Base-by-base conservation (phyloP, 306 rosid species). In the Neltuma alba region DNA sequence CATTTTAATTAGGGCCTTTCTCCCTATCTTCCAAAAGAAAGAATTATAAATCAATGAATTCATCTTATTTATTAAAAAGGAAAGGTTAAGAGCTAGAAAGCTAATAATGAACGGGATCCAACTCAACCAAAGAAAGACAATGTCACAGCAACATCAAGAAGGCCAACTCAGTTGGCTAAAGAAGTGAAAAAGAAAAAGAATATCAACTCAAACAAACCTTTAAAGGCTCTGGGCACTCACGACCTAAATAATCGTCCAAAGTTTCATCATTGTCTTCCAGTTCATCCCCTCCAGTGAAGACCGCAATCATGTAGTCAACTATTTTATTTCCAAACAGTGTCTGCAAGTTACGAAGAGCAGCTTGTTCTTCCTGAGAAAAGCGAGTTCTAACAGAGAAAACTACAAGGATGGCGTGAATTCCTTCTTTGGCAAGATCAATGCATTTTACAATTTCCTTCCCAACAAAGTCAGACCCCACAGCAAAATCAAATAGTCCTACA, bases 251-350 rank as follows among this genome's bases (percentile, higher is more conserved):
- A 70, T 89, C 94, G 2, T 87, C 91, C 12, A 92, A 55, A 14
- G 93, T 89, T 83, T 83, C 89, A 0, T 85, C 91, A 76, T 85
- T 82, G 0, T 94, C 97, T 79, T 94, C 97, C n/a, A 94, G 80
- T 9, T 86, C 92, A 78, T 91, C 98, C 11, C 98, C 98, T 40
- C 95, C 97, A 0, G 97, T 91, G 75, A 93, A 93, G 69, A 91
- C 87, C 14, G 89, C 91, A 75, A 86, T 85, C 93, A 84, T 94
- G 82, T 92, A 94, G 41, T 94, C 86, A 74, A 93, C 47, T 93
- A 93, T 93, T 72, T 88, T 89, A 72, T 37, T 76, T 76, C 98
- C 98, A 84, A 93, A 93, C 76, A 93, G 79, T 25, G 84, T 81
- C 60, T 85, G 92, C 87, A 91, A 85, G 84, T 90, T 90, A 4